A percentile compares a stretch with the other conserved stretches of the same genome.
Evolutionary conservation across 495 filamentous ascomycete genomes (phyloP).

Genomic region (Talaromyces liani): DNA sequence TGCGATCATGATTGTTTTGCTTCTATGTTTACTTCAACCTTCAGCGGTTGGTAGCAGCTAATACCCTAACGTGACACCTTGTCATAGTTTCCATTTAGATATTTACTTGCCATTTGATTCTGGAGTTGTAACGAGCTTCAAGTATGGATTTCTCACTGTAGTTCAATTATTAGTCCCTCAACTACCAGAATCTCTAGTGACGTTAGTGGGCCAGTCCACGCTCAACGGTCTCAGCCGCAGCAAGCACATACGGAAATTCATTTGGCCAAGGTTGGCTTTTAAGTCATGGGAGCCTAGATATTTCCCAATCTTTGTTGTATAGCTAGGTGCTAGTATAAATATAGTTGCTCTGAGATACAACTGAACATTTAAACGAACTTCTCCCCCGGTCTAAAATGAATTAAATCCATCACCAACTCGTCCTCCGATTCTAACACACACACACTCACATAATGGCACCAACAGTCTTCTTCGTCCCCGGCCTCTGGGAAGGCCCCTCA

Average conservation of each 20-base stretch:
- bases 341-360: background rate
- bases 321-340: background rate
- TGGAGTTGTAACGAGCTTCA: background rate
- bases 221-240: background rate
- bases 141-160: background rate
- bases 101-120: background rate
- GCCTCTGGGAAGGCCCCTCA: conserved; percentile 24
- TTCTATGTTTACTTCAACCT: too few species aligned
- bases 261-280: background rate
- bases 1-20: too few species aligned
- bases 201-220: background rate
- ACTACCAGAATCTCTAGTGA: background rate
- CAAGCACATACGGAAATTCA: background rate
- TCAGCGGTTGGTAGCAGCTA: too few species aligned
- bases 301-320: background rate
- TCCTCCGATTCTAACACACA: background rate
- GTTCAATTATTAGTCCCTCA: background rate
- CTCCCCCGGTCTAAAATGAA: background rate
- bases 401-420: background rate
- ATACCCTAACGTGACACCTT: too few species aligned
- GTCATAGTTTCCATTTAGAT: background rate
- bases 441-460: conserved; percentile 12
- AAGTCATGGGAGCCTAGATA: background rate
- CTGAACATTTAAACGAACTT: background rate
- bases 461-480: conserved; percentile 23